These are phyloP conservation scores for Colletotrichum lini DNA, from an alignment of 2,329 filamentous ascomycete genomes.

Conservation along the genomic window DNA sequence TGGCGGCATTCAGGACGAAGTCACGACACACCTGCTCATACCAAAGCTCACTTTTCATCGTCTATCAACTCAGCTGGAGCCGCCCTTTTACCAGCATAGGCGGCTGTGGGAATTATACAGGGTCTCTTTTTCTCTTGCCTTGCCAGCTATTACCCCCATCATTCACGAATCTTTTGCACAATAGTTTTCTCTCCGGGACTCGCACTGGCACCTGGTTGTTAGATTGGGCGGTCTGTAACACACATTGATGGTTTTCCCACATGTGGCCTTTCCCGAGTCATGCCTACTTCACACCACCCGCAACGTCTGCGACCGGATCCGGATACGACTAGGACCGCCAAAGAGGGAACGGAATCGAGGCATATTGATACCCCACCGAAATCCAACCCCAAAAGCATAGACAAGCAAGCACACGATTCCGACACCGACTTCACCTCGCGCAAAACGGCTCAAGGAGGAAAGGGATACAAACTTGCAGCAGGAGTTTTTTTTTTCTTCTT, in stretches of 20 bases:
- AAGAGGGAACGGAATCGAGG: slow-evolving; percentile 43
- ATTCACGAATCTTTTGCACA: slow-evolving; percentile 39
- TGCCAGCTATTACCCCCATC: slow-evolving; percentile 29
- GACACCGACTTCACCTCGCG: slow-evolving; percentile 33
- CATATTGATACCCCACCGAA: slow-evolving; percentile 44
- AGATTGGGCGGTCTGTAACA: slow-evolving; percentile 41
- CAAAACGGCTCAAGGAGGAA: slow-evolving; percentile 23
- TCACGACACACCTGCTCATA: slow-evolving; percentile 44
- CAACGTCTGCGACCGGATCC: slow-evolving; percentile 39
- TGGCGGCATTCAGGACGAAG: slow-evolving; percentile 43
- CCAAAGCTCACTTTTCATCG: slow-evolving; percentile 40
- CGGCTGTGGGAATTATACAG: slow-evolving; percentile 39
- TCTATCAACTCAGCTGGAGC: slow-evolving; percentile 39
- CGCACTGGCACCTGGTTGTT: slow-evolving; percentile 38
- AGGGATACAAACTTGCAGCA: slow-evolving; percentile 32
- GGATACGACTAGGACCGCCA: slow-evolving; percentile 39
- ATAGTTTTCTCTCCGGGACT: slow-evolving; percentile 35
- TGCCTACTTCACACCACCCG: slow-evolving; percentile 43
- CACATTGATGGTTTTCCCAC: slow-evolving; percentile 42
- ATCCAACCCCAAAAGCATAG: slow-evolving; percentile 40
- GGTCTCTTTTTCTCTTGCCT: slow-evolving; percentile 34
- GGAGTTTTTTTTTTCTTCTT: slow-evolving; percentile 26
- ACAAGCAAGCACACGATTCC: slow-evolving; percentile 40
- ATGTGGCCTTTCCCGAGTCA: slow-evolving; percentile 43
- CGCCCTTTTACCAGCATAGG: slow-evolving; percentile 34